Evolutionary conservation across 1,284 basidiomycete genomes (phyloP), one percentile per base, ranked within the genome.

Genomic region (Earliella scabrosa): DNA sequence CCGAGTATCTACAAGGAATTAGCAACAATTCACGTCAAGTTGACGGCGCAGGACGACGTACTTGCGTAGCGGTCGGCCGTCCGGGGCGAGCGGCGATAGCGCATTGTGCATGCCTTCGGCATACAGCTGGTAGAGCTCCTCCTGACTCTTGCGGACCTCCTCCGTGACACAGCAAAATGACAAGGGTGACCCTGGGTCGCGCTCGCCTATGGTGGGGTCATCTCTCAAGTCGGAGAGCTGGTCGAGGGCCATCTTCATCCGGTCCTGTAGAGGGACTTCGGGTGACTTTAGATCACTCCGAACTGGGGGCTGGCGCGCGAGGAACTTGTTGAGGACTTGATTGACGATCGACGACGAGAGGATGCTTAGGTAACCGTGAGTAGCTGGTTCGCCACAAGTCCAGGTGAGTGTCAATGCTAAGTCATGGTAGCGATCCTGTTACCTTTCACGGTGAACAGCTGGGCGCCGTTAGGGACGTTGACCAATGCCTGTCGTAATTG

Each of bases 381-480:
- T 79, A 50, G 82, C 85, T 87, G 21, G n/a, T n/a, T n/a, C n/a
- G n/a, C n/a, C 32, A 21, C 36, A 41, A 49, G 24, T 23, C 23
- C 18, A 16, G 26, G 21, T 52, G 27, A 56, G 38, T n/a, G 32
- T 41, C 43, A 56, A 50, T 40, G 31, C 47, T 38, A 11, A 41
- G 41, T 10, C 20, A 21, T 35, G 32, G 23, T 21, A 29, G 36
- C 64, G 65, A 52, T 44, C 26, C 54, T 66, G 64, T 24, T 35
- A 88, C 88, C 86, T 79, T 82, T 87, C 29, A 91, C 78, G n/a
- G 80, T 73, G 61, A 82, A 88, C 4, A 90, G 64, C 13, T 79
- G 70, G 18, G 63, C 78, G 39, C 81, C 82, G 11, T 72, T 71
- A 34, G 78, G 73, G 1, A 78, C 82, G 55, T 83, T 82, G 14